Evolutionary conservation across 139 green algal genomes (phyloP).

Genomic region (Tetradesmus lagerheimii): DNA sequence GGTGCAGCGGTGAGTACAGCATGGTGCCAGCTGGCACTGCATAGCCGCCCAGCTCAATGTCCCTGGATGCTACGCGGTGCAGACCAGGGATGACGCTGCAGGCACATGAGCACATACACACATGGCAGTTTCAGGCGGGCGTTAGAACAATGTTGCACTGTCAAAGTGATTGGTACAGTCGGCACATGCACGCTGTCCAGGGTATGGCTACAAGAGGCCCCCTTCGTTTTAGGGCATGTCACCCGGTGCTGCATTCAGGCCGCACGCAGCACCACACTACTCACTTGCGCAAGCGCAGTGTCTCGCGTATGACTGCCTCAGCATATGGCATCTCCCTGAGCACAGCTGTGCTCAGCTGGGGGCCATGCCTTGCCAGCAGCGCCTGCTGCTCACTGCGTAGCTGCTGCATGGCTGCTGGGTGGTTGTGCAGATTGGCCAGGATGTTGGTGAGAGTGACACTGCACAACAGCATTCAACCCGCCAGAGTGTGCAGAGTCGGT

Average conservation of each 20-base stretch:
- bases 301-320: not conserved
- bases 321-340: not conserved
- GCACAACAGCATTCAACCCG: not conserved
- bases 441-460: not conserved
- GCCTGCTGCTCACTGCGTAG: not conserved
- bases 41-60: constrained; percentile 29
- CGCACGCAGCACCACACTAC: no score
- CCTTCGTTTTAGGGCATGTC: no score
- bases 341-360: not conserved
- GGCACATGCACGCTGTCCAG: no score
- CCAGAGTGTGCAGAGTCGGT: no score
- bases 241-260: no score
- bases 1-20: constrained; percentile 21
- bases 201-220: no score
- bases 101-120: not conserved
- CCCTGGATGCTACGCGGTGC: not conserved
- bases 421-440: not conserved
- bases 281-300: not conserved
- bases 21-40: constrained; percentile 3
- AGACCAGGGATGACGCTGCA: constrained; percentile 5
- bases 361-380: not conserved
- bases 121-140: no score
- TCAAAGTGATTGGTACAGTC: no score
- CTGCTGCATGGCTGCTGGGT: constrained; percentile 15
- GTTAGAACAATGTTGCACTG: no score